Conservation (phyloP, 2,329 filamentous ascomycete species). For the Helotiales sp. region DNA sequence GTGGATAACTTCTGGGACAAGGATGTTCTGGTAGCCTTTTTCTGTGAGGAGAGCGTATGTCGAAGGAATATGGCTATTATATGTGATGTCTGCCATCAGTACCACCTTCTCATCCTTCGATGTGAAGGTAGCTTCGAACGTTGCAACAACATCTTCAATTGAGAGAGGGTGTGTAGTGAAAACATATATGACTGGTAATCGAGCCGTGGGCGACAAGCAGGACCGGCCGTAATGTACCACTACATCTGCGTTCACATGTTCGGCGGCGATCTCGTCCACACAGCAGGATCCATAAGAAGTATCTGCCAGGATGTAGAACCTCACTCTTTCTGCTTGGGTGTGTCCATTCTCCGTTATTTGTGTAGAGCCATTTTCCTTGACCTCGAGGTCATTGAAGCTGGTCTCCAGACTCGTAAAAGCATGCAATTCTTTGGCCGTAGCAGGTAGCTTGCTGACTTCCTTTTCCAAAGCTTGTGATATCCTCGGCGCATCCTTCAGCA, state of each 20-base stretch:
- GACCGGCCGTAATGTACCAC: slow-evolving; percentile 93
- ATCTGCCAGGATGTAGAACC: slow-evolving; percentile 84
- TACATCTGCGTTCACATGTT: slow-evolving; percentile 87
- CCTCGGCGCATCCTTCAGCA: slow-evolving; percentile 82
- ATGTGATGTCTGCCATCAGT: slow-evolving; percentile 88
- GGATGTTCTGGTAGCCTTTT: slow-evolving; percentile 68
- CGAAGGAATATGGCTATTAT: slow-evolving; percentile 68
- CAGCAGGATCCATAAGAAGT: slow-evolving; percentile 97
- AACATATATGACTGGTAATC: slow-evolving; percentile 85
- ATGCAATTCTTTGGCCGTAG: background rate
- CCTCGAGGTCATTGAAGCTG: slow-evolving; percentile 20
- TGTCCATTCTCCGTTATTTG: background rate
- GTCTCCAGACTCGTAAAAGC: slow-evolving; percentile 15
- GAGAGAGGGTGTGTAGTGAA: slow-evolving; percentile 77
- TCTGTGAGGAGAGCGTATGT: slow-evolving; percentile 56
- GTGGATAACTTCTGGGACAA: slow-evolving; percentile 71
- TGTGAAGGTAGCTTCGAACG: slow-evolving; percentile 70
- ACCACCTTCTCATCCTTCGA: slow-evolving; percentile 61
- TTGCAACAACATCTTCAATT: slow-evolving; percentile 51
- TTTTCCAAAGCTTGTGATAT: slow-evolving; percentile 68
- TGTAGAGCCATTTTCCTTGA: background rate
- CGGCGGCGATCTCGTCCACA: slow-evolving; percentile 93
- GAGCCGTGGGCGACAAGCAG: slow-evolving; percentile 85
- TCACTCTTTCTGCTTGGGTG: slow-evolving; percentile 33
- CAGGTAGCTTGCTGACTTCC: slow-evolving; percentile 40